phyloP scores from a whole-genome alignment of 257 asterid species.

The Scutellaria minor region DNA sequence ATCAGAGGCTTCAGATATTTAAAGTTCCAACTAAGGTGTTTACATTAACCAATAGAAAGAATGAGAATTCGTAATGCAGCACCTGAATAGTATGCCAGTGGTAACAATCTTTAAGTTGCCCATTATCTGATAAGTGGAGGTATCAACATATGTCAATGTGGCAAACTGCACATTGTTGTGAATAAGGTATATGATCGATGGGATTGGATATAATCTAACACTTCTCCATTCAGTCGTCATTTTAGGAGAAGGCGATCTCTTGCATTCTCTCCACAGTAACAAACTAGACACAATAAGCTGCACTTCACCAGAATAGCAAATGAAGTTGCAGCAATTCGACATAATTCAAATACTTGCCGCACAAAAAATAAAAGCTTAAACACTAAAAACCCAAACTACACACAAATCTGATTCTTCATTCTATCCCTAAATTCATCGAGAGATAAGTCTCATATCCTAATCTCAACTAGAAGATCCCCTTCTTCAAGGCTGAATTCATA shows the following conservation, averaged over 20 bases:
- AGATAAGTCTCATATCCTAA: background rate
- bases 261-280: slow-evolving; percentile 83
- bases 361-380: background rate
- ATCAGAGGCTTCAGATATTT: slow-evolving; percentile 16
- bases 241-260: slow-evolving; percentile 73
- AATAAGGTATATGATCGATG: slow-evolving; percentile 90
- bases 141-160: slow-evolving; percentile 90
- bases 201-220: slow-evolving; percentile 79
- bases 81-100: slow-evolving; percentile 94
- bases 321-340: background rate
- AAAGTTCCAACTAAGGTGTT: background rate
- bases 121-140: slow-evolving; percentile 95
- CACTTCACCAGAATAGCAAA: slow-evolving; percentile 35
- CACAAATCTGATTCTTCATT: background rate
- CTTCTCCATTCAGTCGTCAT: slow-evolving; percentile 90
- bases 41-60: slow-evolving; percentile 23
- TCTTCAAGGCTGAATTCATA: background rate
- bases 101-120: slow-evolving; percentile 96
- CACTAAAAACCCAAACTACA: background rate
- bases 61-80: slow-evolving; percentile 18
- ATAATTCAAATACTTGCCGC: background rate
- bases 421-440: background rate
- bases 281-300: slow-evolving; percentile 86
- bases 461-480: background rate
- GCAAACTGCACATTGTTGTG: slow-evolving; percentile 99